A percentile compares a stretch with the other conserved stretches of the same genome.
phyloP scores from a whole-genome alignment of 2,329 filamentous ascomycete genomes.

The Aspergillus jensenii region DNA sequence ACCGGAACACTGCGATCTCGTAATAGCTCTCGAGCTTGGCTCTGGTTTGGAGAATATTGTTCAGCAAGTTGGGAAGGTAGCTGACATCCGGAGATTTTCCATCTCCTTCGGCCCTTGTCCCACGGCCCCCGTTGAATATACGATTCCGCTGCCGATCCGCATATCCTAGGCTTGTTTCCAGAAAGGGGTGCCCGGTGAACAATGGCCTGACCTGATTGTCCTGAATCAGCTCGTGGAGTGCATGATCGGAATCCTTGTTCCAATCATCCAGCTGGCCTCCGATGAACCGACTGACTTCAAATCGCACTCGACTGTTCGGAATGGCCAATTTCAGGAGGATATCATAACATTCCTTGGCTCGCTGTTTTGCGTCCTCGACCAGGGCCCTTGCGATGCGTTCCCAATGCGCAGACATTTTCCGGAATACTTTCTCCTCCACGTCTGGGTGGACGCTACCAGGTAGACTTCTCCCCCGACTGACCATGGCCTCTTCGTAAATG shows the following conservation, averaged over 20 bases:
- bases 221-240: conserved; percentile 10
- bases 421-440: conserved; percentile 13
- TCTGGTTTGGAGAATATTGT: conserved; percentile 9
- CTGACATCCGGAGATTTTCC: background rate
- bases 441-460: conserved; percentile 16
- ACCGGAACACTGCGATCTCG: conserved; percentile 9
- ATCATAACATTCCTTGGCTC: conserved; percentile 5
- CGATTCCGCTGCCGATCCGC: background rate
- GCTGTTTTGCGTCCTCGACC: conserved; percentile 4
- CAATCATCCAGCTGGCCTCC: conserved; percentile 5
- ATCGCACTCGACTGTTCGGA: conserved; percentile 12
- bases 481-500: conserved; percentile 14
- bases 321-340: conserved; percentile 11
- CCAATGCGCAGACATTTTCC: conserved; percentile 13
- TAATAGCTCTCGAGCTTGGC: conserved; percentile 11
- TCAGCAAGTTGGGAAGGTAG: conserved; percentile 1
- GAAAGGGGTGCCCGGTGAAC: background rate
- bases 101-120: background rate
- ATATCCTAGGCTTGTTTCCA: background rate
- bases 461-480: conserved; percentile 11
- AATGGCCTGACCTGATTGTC: conserved; percentile 12
- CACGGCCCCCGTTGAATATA: background rate
- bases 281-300: conserved; percentile 9
- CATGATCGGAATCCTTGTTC: conserved; percentile 7
- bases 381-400: background rate